Evolutionary conservation across 2,329 filamentous ascomycete genomes (phyloP).

Genomic region (Epichloe aotearoae): DNA sequence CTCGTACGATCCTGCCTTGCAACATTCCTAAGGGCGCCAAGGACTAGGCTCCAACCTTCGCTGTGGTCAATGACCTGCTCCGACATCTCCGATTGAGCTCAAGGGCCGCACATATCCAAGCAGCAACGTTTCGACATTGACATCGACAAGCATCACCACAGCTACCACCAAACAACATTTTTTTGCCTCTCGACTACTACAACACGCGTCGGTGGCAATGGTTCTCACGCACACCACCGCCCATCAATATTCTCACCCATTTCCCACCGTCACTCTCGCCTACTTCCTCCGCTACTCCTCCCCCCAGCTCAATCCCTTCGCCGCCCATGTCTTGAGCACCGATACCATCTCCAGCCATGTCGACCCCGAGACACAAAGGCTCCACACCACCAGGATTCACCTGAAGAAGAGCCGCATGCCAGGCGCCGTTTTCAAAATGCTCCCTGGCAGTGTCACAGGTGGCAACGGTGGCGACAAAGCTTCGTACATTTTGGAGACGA

Average conservation of each 20-base stretch:
- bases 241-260: conserved; percentile 67
- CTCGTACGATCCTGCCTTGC: background rate
- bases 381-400: conserved; percentile 69
- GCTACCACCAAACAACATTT: background rate
- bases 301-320: conserved; percentile 60
- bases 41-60: conserved; percentile 6
- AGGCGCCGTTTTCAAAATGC: conserved; percentile 58
- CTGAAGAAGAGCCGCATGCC: conserved; percentile 72
- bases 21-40: background rate
- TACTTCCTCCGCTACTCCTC: conserved; percentile 80
- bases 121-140: conserved; percentile 1
- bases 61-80: conserved; percentile 11
- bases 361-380: conserved; percentile 58
- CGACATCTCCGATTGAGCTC: conserved; percentile 13
- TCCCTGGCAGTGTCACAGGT: conserved; percentile 57
- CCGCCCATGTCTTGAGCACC: conserved; percentile 68
- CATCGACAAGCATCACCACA: conserved; percentile 4
- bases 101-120: conserved; percentile 4
- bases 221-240: conserved; percentile 52
- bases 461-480: conserved; percentile 53
- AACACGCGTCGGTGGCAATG: conserved; percentile 29
- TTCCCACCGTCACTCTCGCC: conserved; percentile 74
- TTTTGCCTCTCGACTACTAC: background rate
- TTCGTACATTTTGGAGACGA: conserved; percentile 69
- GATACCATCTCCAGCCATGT: conserved; percentile 66